phyloP scores from a whole-genome alignment of 495 filamentous ascomycete genomes.

The Aspergillus haitiensis region DNA sequence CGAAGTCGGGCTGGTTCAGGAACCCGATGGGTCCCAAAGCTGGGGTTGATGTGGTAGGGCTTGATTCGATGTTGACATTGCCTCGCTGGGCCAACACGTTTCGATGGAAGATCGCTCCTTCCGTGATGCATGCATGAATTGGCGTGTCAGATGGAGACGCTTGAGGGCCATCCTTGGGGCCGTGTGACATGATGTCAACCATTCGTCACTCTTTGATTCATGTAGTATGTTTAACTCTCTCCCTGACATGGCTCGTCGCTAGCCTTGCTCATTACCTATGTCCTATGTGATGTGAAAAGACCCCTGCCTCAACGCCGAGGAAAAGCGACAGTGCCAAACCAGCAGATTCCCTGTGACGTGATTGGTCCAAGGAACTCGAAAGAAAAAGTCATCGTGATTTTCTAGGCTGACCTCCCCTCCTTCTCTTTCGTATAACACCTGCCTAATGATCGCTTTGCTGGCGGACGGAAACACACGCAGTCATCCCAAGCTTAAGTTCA shows the following conservation, averaged over 20 bases:
- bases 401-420: background rate
- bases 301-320: background rate
- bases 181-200: conserved; percentile 2
- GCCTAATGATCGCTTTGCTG: no score
- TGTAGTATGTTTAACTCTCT: background rate
- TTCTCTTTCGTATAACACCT: no score
- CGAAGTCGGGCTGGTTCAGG: conserved; percentile 13
- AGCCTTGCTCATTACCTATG: background rate
- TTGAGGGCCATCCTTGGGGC: background rate
- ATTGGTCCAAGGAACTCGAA: background rate
- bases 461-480: no score
- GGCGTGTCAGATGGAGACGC: conserved; percentile 1
- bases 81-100: conserved; percentile 3
- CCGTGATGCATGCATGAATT: conserved; percentile 6
- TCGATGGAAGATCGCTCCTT: conserved; percentile 4
- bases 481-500: no score
- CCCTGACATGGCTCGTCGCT: no score
- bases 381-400: conserved; percentile 9
- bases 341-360: background rate
- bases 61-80: conserved; percentile 12
- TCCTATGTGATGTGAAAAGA: background rate
- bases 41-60: conserved; percentile 11
- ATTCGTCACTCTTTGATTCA: background rate
- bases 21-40: conserved; percentile 14
- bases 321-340: background rate